Evolutionary conservation across 1,139 yeast genomes (phyloP).

Genomic region (Hyphopichia pseudoburtonii): DNA sequence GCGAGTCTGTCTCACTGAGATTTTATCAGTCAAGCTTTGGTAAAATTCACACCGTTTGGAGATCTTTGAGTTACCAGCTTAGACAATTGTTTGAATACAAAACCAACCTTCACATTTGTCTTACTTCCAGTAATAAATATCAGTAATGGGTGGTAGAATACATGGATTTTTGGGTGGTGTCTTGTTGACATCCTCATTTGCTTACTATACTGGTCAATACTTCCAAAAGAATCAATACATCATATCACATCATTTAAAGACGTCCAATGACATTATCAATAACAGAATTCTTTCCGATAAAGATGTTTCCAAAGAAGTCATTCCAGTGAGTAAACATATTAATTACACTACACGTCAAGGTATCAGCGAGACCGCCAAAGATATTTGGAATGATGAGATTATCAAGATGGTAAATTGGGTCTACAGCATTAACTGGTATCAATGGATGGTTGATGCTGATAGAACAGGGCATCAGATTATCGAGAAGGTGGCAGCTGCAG

Average conservation of each 20-base stretch:
- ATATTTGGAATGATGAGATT: conserved; percentile 81
- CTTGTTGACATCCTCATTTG: conserved; percentile 60
- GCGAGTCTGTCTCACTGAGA: too few species aligned
- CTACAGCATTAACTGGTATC: conserved; percentile 55
- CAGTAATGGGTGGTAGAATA: conserved; percentile 65
- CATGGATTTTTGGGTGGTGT: conserved; percentile 74
- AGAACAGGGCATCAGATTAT: conserved; percentile 29
- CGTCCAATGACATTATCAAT: conserved; percentile 50
- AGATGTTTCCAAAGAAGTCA: conserved; percentile 33
- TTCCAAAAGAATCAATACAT: conserved; percentile 49
- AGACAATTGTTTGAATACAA: too few species aligned
- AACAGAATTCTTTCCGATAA: conserved; percentile 45
- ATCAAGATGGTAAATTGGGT: conserved; percentile 66
- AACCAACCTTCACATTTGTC: too few species aligned
- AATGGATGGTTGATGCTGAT: conserved; percentile 40
- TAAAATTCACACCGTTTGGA: too few species aligned
- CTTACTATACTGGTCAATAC: conserved; percentile 64
- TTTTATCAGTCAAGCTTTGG: not conserved
- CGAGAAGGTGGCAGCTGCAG: conserved; percentile 28
- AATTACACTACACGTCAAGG: conserved; percentile 21
- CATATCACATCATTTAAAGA: conserved; percentile 48
- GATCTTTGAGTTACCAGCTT: too few species aligned
- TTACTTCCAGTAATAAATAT: not conserved
- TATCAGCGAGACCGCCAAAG: conserved; percentile 64
- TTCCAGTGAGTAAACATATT: conserved; percentile 45